Base-by-base conservation (phyloP, 2,329 filamentous ascomycete genomes). In the Xylaria arbuscula region DNA sequence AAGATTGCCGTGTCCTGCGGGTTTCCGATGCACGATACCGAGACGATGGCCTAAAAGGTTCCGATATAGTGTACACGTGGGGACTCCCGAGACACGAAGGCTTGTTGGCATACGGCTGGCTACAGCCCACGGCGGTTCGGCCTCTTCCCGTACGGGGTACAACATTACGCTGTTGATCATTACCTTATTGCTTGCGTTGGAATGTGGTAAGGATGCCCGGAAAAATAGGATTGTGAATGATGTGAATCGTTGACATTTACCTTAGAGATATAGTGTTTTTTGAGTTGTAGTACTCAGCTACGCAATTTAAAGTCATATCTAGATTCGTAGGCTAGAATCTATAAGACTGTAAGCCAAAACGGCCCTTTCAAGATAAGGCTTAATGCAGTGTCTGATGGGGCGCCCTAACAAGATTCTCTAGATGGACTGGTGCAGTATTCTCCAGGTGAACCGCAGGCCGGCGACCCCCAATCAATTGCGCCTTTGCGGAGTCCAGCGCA, bases 31-130 rank as follows among this genome's bases (percentile, higher is more conserved):
- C 45, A 19, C 24, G 48, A 47, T 42, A 34, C 50, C 50, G 66
- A 45, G 5, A 38, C 56, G 32, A 42, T 62, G 65, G 24, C 22
- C 62, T n/a, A n/a, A 57, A 9, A 19, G 61, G 13, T 47, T 40
- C 54, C 66, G 58, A 63, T 47, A 67, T 50, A 51, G 61, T 57
- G 55, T 70, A 70, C 70, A 70, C 70, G 70, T 72, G 70, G 66
- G 56, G 32, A 61, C n/a, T 59, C 60, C 51, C 66, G 57, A 69
- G 64, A 69, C 70, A 72, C 63, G 54, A 65, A 47, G 68, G 40
- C 53, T 45, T 54, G 66, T 36, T 64, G 68, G 57, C 56, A 63
- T 54, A 47, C 66, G 32, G 28, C 34, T 66, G 38, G 42, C 53
- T 62, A 24, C 61, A 28, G 28, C 28, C 28, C 28, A 28, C 40